These are phyloP conservation scores for Chloris gayana DNA, from an alignment of 176 grass and related monocot species.

Conservation along the genomic window DNA sequence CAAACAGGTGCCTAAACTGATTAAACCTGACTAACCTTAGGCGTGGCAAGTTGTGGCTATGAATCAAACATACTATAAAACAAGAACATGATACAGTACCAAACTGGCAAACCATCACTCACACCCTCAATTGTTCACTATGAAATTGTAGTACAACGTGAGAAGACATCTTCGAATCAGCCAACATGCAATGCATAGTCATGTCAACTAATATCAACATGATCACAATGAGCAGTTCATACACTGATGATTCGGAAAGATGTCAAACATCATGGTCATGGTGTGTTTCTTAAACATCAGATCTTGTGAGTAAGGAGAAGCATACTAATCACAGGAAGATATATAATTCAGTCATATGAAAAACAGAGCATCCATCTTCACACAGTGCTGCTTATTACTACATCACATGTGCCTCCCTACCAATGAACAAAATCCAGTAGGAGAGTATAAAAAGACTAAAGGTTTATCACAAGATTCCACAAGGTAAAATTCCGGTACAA, in stretches of 20 bases:
- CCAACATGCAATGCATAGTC: background rate
- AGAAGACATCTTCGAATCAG: background rate
- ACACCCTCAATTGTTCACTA: background rate
- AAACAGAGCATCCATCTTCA: background rate
- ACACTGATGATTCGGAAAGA: background rate
- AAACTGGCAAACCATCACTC: background rate
- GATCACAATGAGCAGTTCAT: background rate
- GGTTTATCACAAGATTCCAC: background rate
- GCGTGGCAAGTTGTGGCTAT: too few species aligned
- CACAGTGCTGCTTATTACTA: background rate
- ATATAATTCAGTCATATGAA: background rate
- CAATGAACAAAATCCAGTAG: background rate
- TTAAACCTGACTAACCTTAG: too few species aligned
- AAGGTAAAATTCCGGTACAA: slow-evolving; percentile 10
- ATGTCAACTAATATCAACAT: background rate
- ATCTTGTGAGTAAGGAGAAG: background rate
- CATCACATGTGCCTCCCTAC: background rate
- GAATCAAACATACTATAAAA: background rate
- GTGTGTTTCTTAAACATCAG: background rate
- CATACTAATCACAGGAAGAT: background rate
- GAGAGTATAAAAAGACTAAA: background rate
- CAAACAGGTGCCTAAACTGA: too few species aligned
- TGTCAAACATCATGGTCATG: background rate
- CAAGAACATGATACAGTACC: background rate
- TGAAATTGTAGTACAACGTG: background rate